These are phyloP conservation scores for Drosera spatulata DNA, from an alignment of 179 eudicot genomes.

Conservation along the genomic window DNA sequence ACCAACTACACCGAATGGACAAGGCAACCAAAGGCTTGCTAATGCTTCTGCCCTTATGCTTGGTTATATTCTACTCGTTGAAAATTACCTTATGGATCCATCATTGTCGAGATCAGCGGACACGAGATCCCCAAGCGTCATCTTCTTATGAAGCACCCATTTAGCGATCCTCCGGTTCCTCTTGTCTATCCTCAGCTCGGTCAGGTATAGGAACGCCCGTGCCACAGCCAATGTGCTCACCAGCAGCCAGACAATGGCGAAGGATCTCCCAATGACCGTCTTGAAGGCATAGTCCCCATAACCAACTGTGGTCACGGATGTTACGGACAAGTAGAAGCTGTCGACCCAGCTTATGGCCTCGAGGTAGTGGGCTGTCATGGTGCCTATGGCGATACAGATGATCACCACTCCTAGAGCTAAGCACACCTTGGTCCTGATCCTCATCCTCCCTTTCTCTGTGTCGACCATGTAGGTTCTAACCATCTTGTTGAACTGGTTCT, in stretches of 20 bases:
- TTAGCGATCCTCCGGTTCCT: conserved; percentile 42
- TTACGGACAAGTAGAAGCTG: conserved; percentile 42
- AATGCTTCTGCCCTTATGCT: no score
- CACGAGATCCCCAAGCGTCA: conserved; percentile 41
- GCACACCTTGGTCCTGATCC: conserved; percentile 54
- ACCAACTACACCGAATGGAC: no score
- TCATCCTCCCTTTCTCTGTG: conserved; percentile 47
- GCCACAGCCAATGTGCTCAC: conserved; percentile 54
- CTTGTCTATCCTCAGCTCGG: conserved; percentile 57
- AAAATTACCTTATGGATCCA: conserved; percentile 36
- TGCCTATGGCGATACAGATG: conserved; percentile 37
- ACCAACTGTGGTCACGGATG: conserved; percentile 64
- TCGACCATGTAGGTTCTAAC: conserved; percentile 29
- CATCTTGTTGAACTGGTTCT: not conserved
- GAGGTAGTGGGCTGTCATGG: conserved; percentile 18
- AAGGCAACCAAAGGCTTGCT: no score
- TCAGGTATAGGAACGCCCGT: conserved; percentile 47
- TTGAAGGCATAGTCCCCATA: conserved; percentile 56
- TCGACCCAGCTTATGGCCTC: conserved; percentile 41
- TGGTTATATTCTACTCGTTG: no score
- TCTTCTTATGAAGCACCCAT: conserved; percentile 46
- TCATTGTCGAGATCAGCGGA: conserved; percentile 52
- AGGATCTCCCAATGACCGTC: conserved; percentile 37
- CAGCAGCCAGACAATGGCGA: conserved; percentile 55
- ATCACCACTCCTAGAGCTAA: conserved; percentile 42